phyloP scores from a whole-genome alignment of 768 basidiomycete species.

The Leccinum truebloodii region DNA sequence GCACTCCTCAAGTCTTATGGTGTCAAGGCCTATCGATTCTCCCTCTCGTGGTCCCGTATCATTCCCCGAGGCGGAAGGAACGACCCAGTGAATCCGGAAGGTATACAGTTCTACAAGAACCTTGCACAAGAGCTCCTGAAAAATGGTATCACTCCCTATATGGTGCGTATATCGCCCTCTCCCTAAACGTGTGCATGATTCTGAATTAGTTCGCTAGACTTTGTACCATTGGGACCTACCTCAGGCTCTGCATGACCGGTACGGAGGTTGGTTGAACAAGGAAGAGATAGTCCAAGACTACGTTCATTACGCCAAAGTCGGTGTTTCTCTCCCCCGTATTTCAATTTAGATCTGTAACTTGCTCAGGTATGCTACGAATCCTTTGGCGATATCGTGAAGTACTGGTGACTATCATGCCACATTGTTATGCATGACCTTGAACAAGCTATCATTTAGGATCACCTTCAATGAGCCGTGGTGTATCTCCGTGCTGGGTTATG shows the following conservation, averaged over 20 bases:
- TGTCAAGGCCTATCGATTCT: constrained; percentile 77
- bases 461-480: constrained; percentile 85
- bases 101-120: constrained; percentile 71
- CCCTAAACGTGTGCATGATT: background rate
- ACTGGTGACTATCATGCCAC: constrained; percentile 50
- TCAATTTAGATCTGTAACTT: background rate
- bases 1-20: constrained; percentile 64
- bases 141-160: constrained; percentile 69
- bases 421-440: constrained; percentile 8
- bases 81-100: constrained; percentile 71
- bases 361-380: constrained; percentile 68
- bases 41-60: constrained; percentile 75
- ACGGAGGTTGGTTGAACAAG: constrained; percentile 1
- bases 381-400: constrained; percentile 78
- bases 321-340: background rate
- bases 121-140: constrained; percentile 69
- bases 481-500: constrained; percentile 68
- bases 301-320: constrained; percentile 56
- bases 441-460: constrained; percentile 45
- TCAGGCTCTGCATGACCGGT: background rate
- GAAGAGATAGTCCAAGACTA: constrained; percentile 53
- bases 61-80: constrained; percentile 74
- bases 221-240: constrained; percentile 3
- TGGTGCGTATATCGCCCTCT: constrained; percentile 39
- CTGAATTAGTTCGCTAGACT: background rate